phyloP scores from a whole-genome alignment of 1,284 basidiomycete genomes.

The Jaminaea rosea region DNA sequence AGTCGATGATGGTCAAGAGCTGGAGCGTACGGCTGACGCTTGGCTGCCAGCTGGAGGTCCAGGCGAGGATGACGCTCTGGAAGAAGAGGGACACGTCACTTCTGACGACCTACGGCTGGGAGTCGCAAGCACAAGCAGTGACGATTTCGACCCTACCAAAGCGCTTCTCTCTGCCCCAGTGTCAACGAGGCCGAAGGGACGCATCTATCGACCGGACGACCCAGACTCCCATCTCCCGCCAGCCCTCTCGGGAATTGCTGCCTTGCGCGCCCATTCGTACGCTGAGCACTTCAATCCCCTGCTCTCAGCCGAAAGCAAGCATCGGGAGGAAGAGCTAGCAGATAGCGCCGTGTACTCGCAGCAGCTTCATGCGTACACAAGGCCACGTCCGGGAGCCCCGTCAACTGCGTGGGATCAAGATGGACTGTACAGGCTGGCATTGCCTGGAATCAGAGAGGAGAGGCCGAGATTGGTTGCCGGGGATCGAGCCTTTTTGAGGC shows the following conservation, averaged over 20 bases:
- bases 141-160: neutral
- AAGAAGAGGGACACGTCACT: neutral
- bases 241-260: neutral
- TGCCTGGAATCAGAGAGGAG: conserved; percentile 11
- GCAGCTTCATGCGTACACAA: neutral
- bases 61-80: neutral
- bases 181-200: no score
- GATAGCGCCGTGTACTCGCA: neutral
- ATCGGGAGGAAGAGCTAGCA: neutral
- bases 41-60: neutral
- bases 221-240: neutral
- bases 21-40: neutral
- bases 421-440: conserved; percentile 3
- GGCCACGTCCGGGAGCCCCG: neutral
- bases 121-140: neutral
- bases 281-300: neutral
- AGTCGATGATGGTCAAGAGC: neutral
- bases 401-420: neutral
- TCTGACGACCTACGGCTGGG: neutral
- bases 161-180: no score
- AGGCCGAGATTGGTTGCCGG: conserved; percentile 2
- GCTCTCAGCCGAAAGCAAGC: neutral
- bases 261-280: conserved; percentile 3
- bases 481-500: conserved; percentile 2
- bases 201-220: neutral